These are phyloP conservation scores for Elsinoe ampelina DNA, from an alignment of 2,329 filamentous ascomycete genomes.

Conservation along the genomic window DNA sequence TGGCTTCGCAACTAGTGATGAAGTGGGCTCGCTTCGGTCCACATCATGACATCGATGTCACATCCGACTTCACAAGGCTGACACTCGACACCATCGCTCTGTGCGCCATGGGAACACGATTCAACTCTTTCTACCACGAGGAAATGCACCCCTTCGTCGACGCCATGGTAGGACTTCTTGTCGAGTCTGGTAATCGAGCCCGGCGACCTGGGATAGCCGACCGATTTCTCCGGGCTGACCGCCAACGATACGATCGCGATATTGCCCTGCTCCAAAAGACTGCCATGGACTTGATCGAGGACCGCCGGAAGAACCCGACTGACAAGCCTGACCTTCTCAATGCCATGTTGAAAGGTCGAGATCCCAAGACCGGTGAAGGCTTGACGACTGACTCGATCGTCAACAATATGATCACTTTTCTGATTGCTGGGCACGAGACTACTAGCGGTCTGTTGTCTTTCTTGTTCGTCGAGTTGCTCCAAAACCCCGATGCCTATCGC, in stretches of 20 bases:
- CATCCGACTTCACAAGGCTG: slow-evolving; percentile 62
- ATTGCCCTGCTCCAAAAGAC: slow-evolving; percentile 48
- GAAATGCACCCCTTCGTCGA: slow-evolving; percentile 60
- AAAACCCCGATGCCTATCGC: slow-evolving; percentile 49
- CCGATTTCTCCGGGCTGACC: slow-evolving; percentile 35
- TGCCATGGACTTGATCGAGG: slow-evolving; percentile 51
- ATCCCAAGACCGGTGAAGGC: slow-evolving; percentile 58
- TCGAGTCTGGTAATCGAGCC: slow-evolving; percentile 45
- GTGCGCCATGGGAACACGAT: slow-evolving; percentile 61
- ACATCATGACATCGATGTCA: slow-evolving; percentile 46
- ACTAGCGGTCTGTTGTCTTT: slow-evolving; percentile 60
- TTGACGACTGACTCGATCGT: slow-evolving; percentile 55
- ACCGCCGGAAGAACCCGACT: slow-evolving; percentile 46
- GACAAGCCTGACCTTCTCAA: slow-evolving; percentile 57
- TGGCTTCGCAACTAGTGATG: slow-evolving; percentile 27
- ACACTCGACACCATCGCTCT: slow-evolving; percentile 64
- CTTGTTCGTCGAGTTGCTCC: slow-evolving; percentile 54
- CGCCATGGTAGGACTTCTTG: slow-evolving; percentile 57
- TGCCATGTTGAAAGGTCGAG: slow-evolving; percentile 59
- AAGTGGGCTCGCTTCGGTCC: slow-evolving; percentile 36
- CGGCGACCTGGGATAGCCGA: slow-evolving; percentile 36
- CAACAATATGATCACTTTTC: slow-evolving; percentile 59
- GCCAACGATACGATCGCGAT: slow-evolving; percentile 44
- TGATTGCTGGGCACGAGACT: slow-evolving; percentile 64
- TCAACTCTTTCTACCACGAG: slow-evolving; percentile 65